Base-by-base conservation (phyloP, 805 yeast genomes). In the Scheffersomyces stipitis region DNA sequence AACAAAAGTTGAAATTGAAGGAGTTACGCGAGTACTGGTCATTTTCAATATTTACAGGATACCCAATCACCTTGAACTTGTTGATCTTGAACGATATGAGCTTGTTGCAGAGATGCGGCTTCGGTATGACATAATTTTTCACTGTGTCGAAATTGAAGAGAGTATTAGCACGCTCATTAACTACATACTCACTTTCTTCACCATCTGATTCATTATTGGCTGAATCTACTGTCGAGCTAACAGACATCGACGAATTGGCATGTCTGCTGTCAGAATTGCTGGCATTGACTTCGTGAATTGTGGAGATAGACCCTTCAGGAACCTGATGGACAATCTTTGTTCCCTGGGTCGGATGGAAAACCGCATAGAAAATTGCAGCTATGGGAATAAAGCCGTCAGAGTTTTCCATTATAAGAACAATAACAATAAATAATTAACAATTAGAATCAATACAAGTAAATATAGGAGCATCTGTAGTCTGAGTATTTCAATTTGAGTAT, bases 281-380 rank as follows among this genome's bases (percentile, higher is more conserved):
- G 6, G 13, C n/a, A 8, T 49, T 44, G 33, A 60, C 64, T 28
- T 33, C 33, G 13, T 44, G 31, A 35, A 51, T 26, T 56, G 62
- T 4, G 71, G 71, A 5, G 17, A 81, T 76, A 3, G 85, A 70
- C 4, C 88, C 86, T 27, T 81, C 78, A 2, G 99, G 99, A 0
- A 88, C 95, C 57, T 93, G 96, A 51, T 85, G 86, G 4, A 86
- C 75, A 4, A 91, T 90, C 61, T 89, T 88, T 0, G 98, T 83
- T 1, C 99, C 99, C 52, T 89, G 96, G 0, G 93, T 86, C 0
- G 97, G 97, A 52, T 93, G 97, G 62, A 93, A 93, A 0, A 86
- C 87, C 0, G 96, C 81, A 59, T 87, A 93, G 58, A 93, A 90
- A 30, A 89, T 70, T 2, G 96, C 93, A 39, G 78, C 72, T 13